Evolutionary conservation across 352 stramenopile species (phyloP), one percentile per base, ranked within the genome.

Genomic region (Thalassiosira livingstoniorum): DNA sequence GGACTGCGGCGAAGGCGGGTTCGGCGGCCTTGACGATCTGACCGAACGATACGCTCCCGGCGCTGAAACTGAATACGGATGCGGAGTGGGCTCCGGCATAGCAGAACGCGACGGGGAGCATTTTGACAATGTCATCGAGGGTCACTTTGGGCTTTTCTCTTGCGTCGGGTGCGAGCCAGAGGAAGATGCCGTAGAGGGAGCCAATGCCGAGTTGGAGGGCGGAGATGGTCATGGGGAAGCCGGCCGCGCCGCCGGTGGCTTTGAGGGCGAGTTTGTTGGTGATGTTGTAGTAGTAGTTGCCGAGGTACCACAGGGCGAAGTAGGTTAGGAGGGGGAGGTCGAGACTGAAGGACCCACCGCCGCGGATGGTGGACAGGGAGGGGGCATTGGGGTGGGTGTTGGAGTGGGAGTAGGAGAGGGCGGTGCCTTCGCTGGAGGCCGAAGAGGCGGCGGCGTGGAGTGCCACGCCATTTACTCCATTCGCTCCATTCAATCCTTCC

Each of bases 11-110:
- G 74, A 95, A 96, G 4, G 92, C 92, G 0, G 92, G 92, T 78
- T 96, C 92, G 13, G 91, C 86, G 25, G 92, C 90, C 85, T 96
- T 96, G 68, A 96, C 92, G 77, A 96, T 96, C 80, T 96, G 92
- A 7, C 90, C 92, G 70, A 96, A 96, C 27, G 75, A 90, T 2
- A 96, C 92, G 43, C 89, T 86, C 27, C 92, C 92, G 66, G 92
- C 92, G 25, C 82, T 87, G 65, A 96, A 90, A 37, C 90, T 86
- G 68, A 96, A 96, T 13, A 96, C 92, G 34, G 87, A 94, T 0
- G 92, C 91, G 55, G 80, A 90, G 86, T 96, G 92, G 45, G 92
- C 92, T 57, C 90, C 91, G 70, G 92, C 92, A 69, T 91, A 93
- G 87, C 90, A 95, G 63, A 96, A 94, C 18, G 90, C 86, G 18